These are phyloP conservation scores for Agaricales sp. DNA, from an alignment of 1,284 basidiomycete species.

Conservation along the genomic window DNA sequence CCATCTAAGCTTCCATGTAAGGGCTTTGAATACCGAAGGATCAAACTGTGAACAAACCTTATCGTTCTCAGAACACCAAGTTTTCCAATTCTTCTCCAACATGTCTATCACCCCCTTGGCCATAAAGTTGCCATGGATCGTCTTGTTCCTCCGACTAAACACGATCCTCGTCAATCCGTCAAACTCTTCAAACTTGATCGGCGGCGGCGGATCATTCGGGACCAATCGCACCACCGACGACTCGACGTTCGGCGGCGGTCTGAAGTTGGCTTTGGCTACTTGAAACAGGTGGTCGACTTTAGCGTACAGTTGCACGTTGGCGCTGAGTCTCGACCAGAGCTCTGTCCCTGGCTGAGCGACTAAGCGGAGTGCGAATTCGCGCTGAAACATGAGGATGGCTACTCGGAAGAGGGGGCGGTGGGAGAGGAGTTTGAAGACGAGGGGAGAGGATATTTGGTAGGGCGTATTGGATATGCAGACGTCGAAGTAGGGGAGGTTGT, in stretches of 20 bases:
- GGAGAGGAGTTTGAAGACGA: constrained; percentile 94
- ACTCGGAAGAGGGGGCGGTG: constrained; percentile 91
- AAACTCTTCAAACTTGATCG: constrained; percentile 94
- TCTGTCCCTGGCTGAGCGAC: constrained; percentile 80
- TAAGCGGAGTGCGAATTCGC: constrained; percentile 92
- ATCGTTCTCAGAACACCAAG: constrained; percentile 84
- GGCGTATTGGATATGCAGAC: constrained; percentile 99
- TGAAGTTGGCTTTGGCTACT: constrained; percentile 93
- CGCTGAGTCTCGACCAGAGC: constrained; percentile 91
- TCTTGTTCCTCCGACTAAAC: constrained; percentile 89
- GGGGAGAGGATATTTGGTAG: constrained; percentile 97
- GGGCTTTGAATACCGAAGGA: constrained; percentile 3
- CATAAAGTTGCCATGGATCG: constrained; percentile 77
- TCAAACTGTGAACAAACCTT: constrained; percentile 36
- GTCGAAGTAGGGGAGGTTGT: constrained; percentile 88
- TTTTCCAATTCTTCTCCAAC: constrained; percentile 90
- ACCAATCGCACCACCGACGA: constrained; percentile 86
- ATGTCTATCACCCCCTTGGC: constrained; percentile 93
- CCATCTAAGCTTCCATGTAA: constrained; percentile 35
- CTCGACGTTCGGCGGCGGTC: constrained; percentile 94
- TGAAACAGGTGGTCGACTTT: constrained; percentile 97
- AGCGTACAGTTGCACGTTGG: constrained; percentile 93
- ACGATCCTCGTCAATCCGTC: constrained; percentile 89
- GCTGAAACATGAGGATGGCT: constrained; percentile 99
- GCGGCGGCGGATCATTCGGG: constrained; percentile 91